phyloP scores from a whole-genome alignment of 352 stramenopile species.

The Elongisporangium anandrum region DNA sequence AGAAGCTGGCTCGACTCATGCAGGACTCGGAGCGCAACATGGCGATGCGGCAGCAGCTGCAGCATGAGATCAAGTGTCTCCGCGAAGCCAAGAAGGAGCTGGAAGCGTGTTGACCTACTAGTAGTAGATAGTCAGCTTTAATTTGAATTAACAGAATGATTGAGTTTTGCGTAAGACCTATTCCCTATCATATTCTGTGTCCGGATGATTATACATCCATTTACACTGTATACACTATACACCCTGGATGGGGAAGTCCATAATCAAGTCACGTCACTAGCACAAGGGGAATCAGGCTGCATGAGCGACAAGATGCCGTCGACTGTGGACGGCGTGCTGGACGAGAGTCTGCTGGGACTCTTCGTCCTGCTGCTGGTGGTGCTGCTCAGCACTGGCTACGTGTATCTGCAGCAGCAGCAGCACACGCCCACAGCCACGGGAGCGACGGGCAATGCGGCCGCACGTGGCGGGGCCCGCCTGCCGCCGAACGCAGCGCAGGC shows the following conservation, averaged over 20 bases:
- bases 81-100: constrained; percentile 28
- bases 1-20: constrained; percentile 26
- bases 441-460: constrained; percentile 2
- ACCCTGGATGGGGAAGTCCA: not conserved
- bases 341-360: constrained; percentile 67
- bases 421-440: constrained; percentile 7
- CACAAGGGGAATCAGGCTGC: not conserved
- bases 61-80: constrained; percentile 21
- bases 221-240: too few relatives aligned
- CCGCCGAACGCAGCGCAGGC: not conserved
- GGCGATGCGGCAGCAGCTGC: constrained; percentile 16
- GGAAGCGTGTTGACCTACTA: constrained; percentile 19
- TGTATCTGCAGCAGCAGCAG: constrained; percentile 66
- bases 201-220: too few relatives aligned
- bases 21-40: constrained; percentile 24
- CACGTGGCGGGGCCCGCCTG: constrained; percentile 9
- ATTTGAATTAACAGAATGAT: too few relatives aligned
- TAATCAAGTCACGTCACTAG: constrained; percentile 3
- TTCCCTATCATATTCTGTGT: too few relatives aligned
- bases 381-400: constrained; percentile 69
- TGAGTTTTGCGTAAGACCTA: too few relatives aligned
- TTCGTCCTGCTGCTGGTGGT: constrained; percentile 68
- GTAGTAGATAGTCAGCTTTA: too few relatives aligned
- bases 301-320: constrained; percentile 23
- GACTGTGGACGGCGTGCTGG: constrained; percentile 45